Conservation (phyloP, 495 filamentous ascomycete species). For the Jackrogersella minutella region DNA sequence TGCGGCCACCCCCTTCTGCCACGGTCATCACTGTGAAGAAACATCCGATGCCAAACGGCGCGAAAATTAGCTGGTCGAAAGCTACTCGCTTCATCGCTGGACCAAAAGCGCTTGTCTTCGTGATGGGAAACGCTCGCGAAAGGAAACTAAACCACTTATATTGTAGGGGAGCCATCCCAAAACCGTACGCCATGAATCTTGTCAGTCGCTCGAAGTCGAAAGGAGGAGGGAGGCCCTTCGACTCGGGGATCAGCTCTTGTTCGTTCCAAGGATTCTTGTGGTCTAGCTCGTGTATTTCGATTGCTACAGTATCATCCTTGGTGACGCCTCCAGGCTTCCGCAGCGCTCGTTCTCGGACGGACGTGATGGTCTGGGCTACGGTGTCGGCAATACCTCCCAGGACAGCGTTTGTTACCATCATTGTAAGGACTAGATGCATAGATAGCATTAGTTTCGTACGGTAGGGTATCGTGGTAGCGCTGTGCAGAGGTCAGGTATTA, state of each 20-base stretch:
- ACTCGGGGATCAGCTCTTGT: conserved; percentile 73
- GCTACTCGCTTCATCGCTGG: conserved; percentile 89
- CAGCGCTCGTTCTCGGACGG: conserved; percentile 72
- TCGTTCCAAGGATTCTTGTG: conserved; percentile 76
- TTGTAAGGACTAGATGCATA: conserved; percentile 81
- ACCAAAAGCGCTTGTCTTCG: conserved; percentile 73
- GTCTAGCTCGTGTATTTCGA: conserved; percentile 90
- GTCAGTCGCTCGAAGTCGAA: conserved; percentile 96
- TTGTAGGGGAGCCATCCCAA: conserved; percentile 94
- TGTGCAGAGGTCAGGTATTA: conserved; percentile 48
- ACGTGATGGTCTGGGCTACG: conserved; percentile 90
- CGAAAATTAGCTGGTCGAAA: conserved; percentile 95
- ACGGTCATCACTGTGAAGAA: conserved; percentile 99
- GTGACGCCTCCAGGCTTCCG: conserved; percentile 63
- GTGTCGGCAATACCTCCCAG: conserved; percentile 95
- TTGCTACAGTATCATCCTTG: conserved; percentile 76
- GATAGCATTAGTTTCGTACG: conserved; percentile 10
- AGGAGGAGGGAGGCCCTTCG: conserved; percentile 70
- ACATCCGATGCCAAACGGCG: conserved; percentile 82
- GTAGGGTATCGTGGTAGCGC: conserved; percentile 1
- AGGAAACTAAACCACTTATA: conserved; percentile 96
- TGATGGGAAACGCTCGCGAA: conserved; percentile 82
- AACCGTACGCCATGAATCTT: conserved; percentile 95
- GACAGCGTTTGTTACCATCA: conserved; percentile 97
- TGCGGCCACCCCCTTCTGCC: conserved; percentile 88